phyloP scores from a whole-genome alignment of 2,329 filamentous ascomycete species.

The Nigrospora oryzae region DNA sequence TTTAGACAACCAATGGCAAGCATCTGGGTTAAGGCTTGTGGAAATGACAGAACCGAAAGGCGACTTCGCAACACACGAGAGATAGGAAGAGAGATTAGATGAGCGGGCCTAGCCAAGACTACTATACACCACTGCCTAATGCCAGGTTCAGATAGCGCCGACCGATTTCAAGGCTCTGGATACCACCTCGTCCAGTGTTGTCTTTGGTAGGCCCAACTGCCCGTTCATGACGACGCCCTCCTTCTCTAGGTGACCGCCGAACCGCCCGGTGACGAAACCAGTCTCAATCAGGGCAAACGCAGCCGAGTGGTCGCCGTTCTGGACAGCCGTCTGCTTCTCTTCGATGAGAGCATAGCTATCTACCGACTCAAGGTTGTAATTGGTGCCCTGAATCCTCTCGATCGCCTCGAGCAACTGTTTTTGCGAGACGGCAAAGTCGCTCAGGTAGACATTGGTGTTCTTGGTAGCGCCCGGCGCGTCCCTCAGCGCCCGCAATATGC shows the following conservation, averaged over 20 bases:
- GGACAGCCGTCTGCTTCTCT: conserved; percentile 17
- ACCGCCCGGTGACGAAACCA: conserved; percentile 20
- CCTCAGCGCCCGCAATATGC: conserved; percentile 17
- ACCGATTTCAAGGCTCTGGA: conserved; percentile 6
- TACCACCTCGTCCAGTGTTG: conserved; percentile 15
- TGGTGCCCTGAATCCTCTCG: conserved; percentile 38
- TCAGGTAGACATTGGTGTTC: conserved; percentile 22
- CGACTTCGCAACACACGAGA: no score
- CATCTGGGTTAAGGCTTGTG: no score
- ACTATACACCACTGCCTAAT: not conserved
- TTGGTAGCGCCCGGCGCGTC: conserved; percentile 18
- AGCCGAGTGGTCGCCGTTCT: conserved; percentile 14
- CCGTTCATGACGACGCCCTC: conserved; percentile 23
- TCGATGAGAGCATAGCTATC: conserved; percentile 15
- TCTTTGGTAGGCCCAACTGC: conserved; percentile 16
- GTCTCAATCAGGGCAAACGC: conserved; percentile 20
- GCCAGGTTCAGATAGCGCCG: conserved; percentile 15
- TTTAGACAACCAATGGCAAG: no score
- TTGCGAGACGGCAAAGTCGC: conserved; percentile 23
- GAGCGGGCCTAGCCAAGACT: no score
- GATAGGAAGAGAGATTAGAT: no score
- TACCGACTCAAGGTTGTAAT: conserved; percentile 18
- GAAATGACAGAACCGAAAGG: no score
- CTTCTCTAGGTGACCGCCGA: conserved; percentile 21
- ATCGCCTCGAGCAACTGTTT: conserved; percentile 32